phyloP scores from a whole-genome alignment of 805 yeast genomes.

The Saccharomyces mikatae region DNA sequence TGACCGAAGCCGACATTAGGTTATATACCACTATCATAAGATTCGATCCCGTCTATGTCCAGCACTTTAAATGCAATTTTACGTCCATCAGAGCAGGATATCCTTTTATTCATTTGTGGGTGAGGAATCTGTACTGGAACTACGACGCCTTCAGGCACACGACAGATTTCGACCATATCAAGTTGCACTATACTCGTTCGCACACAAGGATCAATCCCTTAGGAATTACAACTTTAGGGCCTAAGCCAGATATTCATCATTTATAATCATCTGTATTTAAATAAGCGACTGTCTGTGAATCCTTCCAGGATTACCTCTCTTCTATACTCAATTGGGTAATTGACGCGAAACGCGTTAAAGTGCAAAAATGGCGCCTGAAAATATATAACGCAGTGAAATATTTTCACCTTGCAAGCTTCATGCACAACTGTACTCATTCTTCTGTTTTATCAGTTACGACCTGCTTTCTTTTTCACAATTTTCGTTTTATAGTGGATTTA shows the following conservation, averaged over 20 bases:
- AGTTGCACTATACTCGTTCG: constrained; percentile 81
- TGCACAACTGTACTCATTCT: neutral
- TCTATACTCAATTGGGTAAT: constrained; percentile 2
- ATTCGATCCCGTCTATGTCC: constrained; percentile 89
- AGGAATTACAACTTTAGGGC: constrained; percentile 83
- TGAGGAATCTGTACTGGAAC: constrained; percentile 76
- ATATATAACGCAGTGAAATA: neutral
- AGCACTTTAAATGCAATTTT: constrained; percentile 89
- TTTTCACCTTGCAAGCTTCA: neutral
- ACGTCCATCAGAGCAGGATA: constrained; percentile 71
- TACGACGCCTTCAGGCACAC: constrained; percentile 65
- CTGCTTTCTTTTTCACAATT: neutral
- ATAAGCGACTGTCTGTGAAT: neutral
- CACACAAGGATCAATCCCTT: constrained; percentile 74
- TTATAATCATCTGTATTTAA: constrained; percentile 12
- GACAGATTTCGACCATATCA: constrained; percentile 84
- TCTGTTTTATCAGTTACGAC: neutral
- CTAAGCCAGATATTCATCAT: constrained; percentile 65
- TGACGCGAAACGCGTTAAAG: constrained; percentile 1
- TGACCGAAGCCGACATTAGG: constrained; percentile 89
- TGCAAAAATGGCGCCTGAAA: neutral
- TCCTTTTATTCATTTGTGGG: constrained; percentile 74
- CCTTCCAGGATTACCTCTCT: neutral
- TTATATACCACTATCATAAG: constrained; percentile 81
- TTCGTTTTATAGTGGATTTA: neutral